Evolutionary conservation across 164 flowering plant species (phyloP).

Genomic region (Nymphaea colorata): DNA sequence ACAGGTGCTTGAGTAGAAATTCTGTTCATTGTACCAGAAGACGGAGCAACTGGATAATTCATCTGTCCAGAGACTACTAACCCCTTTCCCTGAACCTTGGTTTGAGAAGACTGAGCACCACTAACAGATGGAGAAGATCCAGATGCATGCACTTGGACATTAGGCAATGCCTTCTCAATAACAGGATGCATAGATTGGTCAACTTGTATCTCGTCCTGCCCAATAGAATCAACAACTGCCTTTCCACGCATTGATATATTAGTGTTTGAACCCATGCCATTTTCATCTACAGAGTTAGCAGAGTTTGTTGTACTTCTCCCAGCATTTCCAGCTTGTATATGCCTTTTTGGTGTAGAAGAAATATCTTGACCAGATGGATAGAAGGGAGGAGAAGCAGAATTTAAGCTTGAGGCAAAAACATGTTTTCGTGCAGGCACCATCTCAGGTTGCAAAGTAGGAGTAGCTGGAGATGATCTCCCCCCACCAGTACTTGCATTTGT

Average conservation of each 20-base stretch:
- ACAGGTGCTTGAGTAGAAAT: constrained; percentile 24
- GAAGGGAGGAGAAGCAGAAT: constrained; percentile 90
- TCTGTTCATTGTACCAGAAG: constrained; percentile 36
- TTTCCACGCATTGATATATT: constrained; percentile 45
- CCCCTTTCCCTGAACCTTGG: constrained; percentile 49
- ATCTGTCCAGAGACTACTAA: constrained; percentile 18
- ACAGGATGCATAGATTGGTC: constrained; percentile 29
- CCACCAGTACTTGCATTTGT: constrained; percentile 27
- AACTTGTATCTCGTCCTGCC: constrained; percentile 38
- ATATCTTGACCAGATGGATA: constrained; percentile 79
- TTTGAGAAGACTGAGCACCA: constrained; percentile 25
- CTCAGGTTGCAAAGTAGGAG: constrained; percentile 34
- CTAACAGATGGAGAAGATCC: constrained; percentile 23
- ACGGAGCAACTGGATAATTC: constrained; percentile 28
- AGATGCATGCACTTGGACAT: constrained; percentile 28
- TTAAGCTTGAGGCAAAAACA: constrained; percentile 64
- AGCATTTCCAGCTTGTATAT: constrained; percentile 28
- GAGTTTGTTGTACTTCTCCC: constrained; percentile 21
- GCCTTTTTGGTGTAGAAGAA: constrained; percentile 33
- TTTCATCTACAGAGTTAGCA: constrained; percentile 19
- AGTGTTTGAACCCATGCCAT: constrained; percentile 18
- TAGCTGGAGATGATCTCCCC: constrained; percentile 18
- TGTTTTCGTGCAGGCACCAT: constrained; percentile 33
- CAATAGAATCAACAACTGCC: constrained; percentile 26
- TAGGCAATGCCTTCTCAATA: constrained; percentile 32